phyloP scores from a whole-genome alignment of 495 filamentous ascomycete genomes.

The Aspergillus sclerotioniger region DNA sequence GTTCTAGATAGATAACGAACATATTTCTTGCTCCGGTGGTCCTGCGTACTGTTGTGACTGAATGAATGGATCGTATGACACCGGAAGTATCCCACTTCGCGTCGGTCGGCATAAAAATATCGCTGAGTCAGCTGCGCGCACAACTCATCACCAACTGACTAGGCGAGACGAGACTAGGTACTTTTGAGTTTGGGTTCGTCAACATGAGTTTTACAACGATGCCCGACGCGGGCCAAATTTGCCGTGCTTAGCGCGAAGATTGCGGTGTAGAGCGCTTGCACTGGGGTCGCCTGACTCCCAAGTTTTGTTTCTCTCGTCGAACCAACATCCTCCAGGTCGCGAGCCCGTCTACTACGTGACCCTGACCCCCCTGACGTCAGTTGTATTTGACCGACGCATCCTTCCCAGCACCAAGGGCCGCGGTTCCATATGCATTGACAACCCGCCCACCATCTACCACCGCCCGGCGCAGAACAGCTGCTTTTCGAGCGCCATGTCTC shows the following conservation, averaged over 20 bases:
- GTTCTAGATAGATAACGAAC: not conserved
- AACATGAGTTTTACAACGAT: slow-evolving; percentile 9
- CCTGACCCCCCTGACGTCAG: slow-evolving; percentile 31
- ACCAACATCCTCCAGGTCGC: slow-evolving; percentile 3
- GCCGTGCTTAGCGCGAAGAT: slow-evolving; percentile 2
- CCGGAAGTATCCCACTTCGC: not conserved
- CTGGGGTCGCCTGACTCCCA: not conserved
- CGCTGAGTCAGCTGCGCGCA: slow-evolving; percentile 16
- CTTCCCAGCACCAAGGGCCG: slow-evolving; percentile 12
- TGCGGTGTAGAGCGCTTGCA: slow-evolving; percentile 2
- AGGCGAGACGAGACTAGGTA: not conserved
- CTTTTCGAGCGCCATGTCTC: slow-evolving; percentile 29
- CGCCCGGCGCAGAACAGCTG: not conserved
- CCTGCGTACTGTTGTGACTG: too few relatives aligned
- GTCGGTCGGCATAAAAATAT: not conserved
- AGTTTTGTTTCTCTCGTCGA: not conserved
- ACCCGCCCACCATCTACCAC: slow-evolving; percentile 6
- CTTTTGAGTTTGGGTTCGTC: slow-evolving; percentile 13
- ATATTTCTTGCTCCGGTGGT: not conserved
- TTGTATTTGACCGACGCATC: slow-evolving; percentile 19
- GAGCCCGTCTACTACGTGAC: slow-evolving; percentile 13
- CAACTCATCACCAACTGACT: slow-evolving; percentile 7
- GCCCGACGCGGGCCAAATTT: slow-evolving; percentile 1
- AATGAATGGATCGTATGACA: not conserved
- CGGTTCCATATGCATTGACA: slow-evolving; percentile 24